Percentiles rank a stretch among this genome's conserved stretches.
Conservation (phyloP, 768 basidiomycete species). For the Mycena epipterygia region DNA sequence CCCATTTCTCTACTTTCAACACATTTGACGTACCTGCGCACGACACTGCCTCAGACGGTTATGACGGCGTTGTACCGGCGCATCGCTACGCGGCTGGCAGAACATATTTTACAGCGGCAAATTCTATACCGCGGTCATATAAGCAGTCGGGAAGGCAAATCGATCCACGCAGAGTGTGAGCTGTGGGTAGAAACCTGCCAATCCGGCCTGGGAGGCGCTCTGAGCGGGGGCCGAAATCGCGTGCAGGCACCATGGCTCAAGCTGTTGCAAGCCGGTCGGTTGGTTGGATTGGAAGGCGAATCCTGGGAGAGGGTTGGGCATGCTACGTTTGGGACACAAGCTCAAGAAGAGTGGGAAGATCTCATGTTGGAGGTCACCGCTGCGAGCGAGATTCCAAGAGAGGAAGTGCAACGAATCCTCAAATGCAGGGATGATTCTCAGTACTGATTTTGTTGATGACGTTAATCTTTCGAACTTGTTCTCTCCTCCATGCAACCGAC, state of each 20-base stretch:
- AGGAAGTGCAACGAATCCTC: slow-evolving; percentile 72
- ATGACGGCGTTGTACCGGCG: slow-evolving; percentile 80
- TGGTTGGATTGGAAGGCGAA: slow-evolving; percentile 74
- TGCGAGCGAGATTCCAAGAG: slow-evolving; percentile 70
- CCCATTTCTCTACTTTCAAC: slow-evolving; percentile 87
- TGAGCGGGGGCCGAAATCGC: slow-evolving; percentile 62
- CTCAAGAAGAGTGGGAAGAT: slow-evolving; percentile 70
- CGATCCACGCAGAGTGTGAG: slow-evolving; percentile 78
- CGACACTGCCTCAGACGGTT: slow-evolving; percentile 69
- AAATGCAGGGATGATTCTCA: slow-evolving; percentile 55
- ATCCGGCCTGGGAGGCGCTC: slow-evolving; percentile 62
- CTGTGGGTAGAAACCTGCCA: slow-evolving; percentile 89
- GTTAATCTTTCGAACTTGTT: not conserved
- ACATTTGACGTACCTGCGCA: slow-evolving; percentile 77
- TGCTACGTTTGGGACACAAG: slow-evolving; percentile 61
- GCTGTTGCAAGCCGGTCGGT: slow-evolving; percentile 76
- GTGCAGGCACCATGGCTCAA: slow-evolving; percentile 84
- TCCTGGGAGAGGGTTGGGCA: slow-evolving; percentile 62
- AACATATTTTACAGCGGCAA: slow-evolving; percentile 87
- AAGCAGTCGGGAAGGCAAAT: slow-evolving; percentile 68
- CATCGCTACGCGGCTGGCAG: slow-evolving; percentile 76
- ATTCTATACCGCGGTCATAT: slow-evolving; percentile 85
- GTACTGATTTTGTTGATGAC: not conserved
- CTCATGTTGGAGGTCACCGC: slow-evolving; percentile 66
- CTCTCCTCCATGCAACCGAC: not conserved